These are phyloP conservation scores for Cercospora zeae-maydis DNA, from an alignment of 2,329 filamentous ascomycete species.

Conservation along the genomic window DNA sequence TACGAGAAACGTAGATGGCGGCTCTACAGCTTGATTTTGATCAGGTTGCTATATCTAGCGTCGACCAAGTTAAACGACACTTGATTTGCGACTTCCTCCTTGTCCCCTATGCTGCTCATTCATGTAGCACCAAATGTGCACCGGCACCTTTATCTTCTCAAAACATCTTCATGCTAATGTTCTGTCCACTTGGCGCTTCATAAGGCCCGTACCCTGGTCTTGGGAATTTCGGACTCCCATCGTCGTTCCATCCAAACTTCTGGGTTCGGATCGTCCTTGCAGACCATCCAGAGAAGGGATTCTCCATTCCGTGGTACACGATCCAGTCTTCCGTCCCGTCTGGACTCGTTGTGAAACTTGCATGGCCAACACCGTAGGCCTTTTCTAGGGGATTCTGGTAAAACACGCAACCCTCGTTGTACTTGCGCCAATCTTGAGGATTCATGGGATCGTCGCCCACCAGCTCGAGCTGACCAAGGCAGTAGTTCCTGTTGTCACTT, in stretches of 20 bases:
- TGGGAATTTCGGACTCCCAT: conserved; percentile 49
- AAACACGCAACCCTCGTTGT: conserved; percentile 48
- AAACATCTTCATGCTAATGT: conserved; percentile 44
- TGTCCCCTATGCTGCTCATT: too few species aligned
- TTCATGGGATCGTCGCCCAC: conserved; percentile 51
- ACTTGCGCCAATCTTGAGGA: conserved; percentile 47
- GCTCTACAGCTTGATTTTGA: conserved; percentile 31
- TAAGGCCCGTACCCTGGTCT: conserved; percentile 50
- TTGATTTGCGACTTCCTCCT: neutral
- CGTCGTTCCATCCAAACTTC: conserved; percentile 48
- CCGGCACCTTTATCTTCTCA: neutral
- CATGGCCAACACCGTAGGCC: conserved; percentile 51
- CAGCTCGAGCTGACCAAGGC: conserved; percentile 51
- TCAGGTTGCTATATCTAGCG: neutral
- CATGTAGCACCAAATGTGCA: neutral
- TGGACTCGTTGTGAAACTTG: conserved; percentile 49
- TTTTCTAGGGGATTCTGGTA: conserved; percentile 47
- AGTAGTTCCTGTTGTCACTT: conserved; percentile 54
- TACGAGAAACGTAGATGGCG: neutral
- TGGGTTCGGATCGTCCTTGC: conserved; percentile 50
- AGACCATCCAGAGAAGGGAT: conserved; percentile 47
- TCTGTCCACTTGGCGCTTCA: conserved; percentile 38
- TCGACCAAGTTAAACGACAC: neutral
- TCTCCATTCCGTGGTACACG: conserved; percentile 52
- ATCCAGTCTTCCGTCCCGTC: conserved; percentile 51